These are phyloP conservation scores for Acanthamoeba royreba DNA, from an alignment of 208 protist genomes.

Conservation along the genomic window DNA sequence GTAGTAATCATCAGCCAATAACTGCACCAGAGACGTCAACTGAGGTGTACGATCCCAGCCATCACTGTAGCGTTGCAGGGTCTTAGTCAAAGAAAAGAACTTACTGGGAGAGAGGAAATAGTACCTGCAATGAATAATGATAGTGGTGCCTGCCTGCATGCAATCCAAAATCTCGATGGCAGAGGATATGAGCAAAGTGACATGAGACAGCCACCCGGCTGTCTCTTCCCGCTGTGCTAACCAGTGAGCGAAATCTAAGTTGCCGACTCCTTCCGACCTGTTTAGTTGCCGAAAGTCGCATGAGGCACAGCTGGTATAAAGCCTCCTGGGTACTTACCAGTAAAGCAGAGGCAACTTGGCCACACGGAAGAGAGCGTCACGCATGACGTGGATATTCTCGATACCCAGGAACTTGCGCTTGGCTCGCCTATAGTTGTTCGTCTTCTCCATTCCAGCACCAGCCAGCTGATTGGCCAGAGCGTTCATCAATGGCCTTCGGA, in stretches of 20 bases:
- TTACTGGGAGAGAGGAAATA: not conserved
- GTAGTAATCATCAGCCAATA: slow-evolving; percentile 93
- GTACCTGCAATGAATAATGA: slow-evolving; percentile 28
- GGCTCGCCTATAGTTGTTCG: not conserved
- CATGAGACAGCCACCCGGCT: not conserved
- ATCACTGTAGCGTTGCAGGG: slow-evolving; percentile 41
- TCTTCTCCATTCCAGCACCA: slow-evolving; percentile 34
- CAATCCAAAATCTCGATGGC: slow-evolving; percentile 15
- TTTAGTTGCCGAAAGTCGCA: not conserved
- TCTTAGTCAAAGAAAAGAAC: not conserved
- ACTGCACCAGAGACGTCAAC: slow-evolving; percentile 80
- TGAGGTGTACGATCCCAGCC: slow-evolving; percentile 85
- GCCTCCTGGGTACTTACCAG: too few species aligned
- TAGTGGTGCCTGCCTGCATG: not conserved
- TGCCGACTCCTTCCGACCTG: not conserved
- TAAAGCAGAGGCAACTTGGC: slow-evolving; percentile 17
- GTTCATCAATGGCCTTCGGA: not conserved
- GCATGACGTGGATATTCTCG: slow-evolving; percentile 79
- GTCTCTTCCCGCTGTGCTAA: slow-evolving; percentile 18
- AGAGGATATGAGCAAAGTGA: not conserved
- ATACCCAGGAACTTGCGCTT: slow-evolving; percentile 55
- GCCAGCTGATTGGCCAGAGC: slow-evolving; percentile 31
- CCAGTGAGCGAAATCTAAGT: not conserved
- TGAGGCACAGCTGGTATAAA: not conserved
- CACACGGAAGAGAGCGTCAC: slow-evolving; percentile 56